A percentile compares a stretch with the other conserved stretches of the same genome.
Conservation (phyloP, 2,329 filamentous ascomycete species). For the Sordariomycetes sp. region DNA sequence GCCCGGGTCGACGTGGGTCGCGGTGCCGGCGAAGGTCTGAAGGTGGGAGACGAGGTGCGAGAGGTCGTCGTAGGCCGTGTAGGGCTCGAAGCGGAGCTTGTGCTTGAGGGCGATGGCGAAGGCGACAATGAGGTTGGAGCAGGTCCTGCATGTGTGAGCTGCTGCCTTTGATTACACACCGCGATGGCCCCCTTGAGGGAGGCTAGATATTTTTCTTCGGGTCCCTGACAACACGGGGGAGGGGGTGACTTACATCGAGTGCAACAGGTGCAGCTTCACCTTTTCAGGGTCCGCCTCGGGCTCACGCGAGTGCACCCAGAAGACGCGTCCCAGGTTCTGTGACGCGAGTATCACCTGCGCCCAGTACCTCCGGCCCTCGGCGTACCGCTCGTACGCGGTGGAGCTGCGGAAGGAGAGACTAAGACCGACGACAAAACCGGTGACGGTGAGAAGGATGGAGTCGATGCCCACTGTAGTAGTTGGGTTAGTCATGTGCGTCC, state of each 20-base stretch:
- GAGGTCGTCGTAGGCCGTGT: constrained; percentile 64
- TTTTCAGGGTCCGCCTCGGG: constrained; percentile 5
- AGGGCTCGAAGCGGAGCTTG: constrained; percentile 72
- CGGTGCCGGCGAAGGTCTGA: constrained; percentile 56
- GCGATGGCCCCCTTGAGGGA: too few species aligned
- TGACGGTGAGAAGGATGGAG: constrained; percentile 55
- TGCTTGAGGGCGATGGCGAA: constrained; percentile 73
- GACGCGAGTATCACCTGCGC: constrained; percentile 45
- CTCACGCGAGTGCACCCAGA: constrained; percentile 57
- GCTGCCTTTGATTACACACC: not conserved
- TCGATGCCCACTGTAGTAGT: constrained; percentile 29
- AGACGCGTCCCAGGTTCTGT: constrained; percentile 58
- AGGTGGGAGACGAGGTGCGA: constrained; percentile 56
- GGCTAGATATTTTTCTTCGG: too few species aligned
- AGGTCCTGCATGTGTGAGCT: constrained; percentile 26
- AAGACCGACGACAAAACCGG: constrained; percentile 71
- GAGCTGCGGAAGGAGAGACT: constrained; percentile 66
- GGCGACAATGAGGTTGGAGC: constrained; percentile 65
- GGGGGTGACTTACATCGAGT: constrained; percentile 5
- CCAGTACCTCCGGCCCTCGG: constrained; percentile 52
- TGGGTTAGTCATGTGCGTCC: not conserved
- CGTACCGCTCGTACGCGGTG: constrained; percentile 64
- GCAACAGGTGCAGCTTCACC: constrained; percentile 10
- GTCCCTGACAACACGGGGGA: too few species aligned
- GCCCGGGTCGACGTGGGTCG: constrained; percentile 23